Conservation (phyloP, 1,139 yeast species). For the Hemisphaericaspora xylofermentans region DNA sequence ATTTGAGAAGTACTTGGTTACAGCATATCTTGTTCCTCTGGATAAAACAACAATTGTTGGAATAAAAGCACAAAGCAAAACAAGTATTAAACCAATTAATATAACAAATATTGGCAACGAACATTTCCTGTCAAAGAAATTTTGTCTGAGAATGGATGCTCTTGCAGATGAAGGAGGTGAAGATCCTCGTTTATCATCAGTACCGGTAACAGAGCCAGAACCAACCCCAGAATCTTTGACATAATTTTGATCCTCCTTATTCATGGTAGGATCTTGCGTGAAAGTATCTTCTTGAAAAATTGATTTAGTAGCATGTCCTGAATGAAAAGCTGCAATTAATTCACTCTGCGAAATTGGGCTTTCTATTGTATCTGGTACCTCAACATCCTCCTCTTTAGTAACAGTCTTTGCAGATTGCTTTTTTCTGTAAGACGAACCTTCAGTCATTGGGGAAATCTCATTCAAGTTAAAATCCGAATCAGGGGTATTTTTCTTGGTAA, state of each 20-base stretch:
- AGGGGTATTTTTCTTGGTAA: constrained; percentile 8
- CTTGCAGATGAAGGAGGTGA: neutral
- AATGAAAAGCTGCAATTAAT: constrained; percentile 4
- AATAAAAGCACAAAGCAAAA: constrained; percentile 21
- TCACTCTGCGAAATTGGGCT: neutral
- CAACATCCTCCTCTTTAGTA: constrained; percentile 1
- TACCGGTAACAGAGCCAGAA: too few species aligned
- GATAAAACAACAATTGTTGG: constrained; percentile 23
- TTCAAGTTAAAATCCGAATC: constrained; percentile 13
- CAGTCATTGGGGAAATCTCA: constrained; percentile 18
- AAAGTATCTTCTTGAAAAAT: constrained; percentile 3
- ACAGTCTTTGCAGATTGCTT: neutral
- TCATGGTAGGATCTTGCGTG: neutral
- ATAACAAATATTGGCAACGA: constrained; percentile 1
- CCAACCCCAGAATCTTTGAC: neutral
- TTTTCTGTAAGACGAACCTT: neutral
- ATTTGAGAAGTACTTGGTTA: constrained; percentile 19
- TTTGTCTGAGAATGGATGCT: neutral
- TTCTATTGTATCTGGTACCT: neutral
- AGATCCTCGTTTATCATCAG: constrained; percentile 1
- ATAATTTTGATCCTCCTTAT: constrained; percentile 1
- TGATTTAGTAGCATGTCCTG: neutral
- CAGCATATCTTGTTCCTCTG: constrained; percentile 22
- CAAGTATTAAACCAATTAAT: constrained; percentile 13
- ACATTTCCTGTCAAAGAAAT: constrained; percentile 1